Base-by-base conservation (phyloP, 306 rosid species). In the Cicer cuneatum region DNA sequence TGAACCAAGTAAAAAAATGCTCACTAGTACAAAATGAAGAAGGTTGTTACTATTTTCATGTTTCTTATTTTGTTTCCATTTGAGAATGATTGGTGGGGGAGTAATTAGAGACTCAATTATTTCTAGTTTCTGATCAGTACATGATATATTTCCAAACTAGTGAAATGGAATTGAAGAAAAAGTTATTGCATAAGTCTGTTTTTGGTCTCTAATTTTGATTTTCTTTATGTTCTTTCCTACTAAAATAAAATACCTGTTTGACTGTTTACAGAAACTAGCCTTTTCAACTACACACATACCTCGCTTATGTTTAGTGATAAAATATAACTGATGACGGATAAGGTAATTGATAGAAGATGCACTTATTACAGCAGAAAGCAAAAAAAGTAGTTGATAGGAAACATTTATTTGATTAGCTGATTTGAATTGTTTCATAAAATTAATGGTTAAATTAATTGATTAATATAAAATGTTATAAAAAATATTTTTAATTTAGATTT, bases 161-260 rank as follows among this genome's bases (percentile, higher is more conserved):
- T 56, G 62, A 56, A 21, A 56, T 56, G 37, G 38, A 56, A 56
- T 10, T 56, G n/a, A 56, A 56, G 62, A 56, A 56, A 1, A 4
- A 10, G 10, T 56, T 21, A 10, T 21, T 21, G 1, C 62, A 56
- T 8, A 21, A 56, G 38, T 21, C 24, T 2, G 6, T 56, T 21
- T 9, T 0, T 24, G 33, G 7, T 10, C 8, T 56, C 62, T 24
- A 7, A 37, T 60, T 37, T 60, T 60, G 12, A 24, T n/a, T 60
- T 60, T 60, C 45, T 33, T 59, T 60, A 19, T 7, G 0, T n/a
- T 60, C 46, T 13, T 59, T 59, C 19, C 19, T 13, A 59, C 35
- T 13, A 7, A 13, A 60, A 35, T 21, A 35, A 60, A 60, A 12
- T 6, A 13, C 11, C 3, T 35, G 43, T 13, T 59, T 59, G 43